Evolutionary conservation across 129 eudicot species (phyloP), one percentile per base, ranked within the genome.

Genomic region (Chrysanthemum makinoi): DNA sequence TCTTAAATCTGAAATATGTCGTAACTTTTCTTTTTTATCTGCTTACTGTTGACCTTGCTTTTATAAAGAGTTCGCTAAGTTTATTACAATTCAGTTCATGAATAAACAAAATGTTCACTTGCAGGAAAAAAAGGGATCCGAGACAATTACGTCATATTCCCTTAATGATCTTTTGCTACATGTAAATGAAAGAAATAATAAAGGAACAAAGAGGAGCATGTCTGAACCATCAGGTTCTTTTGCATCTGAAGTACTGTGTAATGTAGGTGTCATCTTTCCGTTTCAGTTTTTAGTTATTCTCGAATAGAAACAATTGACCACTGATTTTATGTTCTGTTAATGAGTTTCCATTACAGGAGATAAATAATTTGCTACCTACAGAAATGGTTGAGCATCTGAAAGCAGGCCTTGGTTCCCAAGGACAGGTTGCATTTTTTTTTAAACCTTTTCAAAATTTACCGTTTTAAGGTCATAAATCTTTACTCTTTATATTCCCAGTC

Each of bases 371-470:
- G 72, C 79, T 53, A 63, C 91, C 96, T 39, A 15, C 64, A 67
- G 87, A 86, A 81, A 90, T 94, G 90, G 75, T 94, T 49, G 88
- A 83, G 81, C 98, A 94, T 84, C 80, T 94, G 53, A 82, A 73
- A 75, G 72, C 73, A 66, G 86, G 86, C 74, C 19, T 90, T 75
- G 98, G 96, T 72, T 86, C 89, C 44, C 75, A 63, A 58, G 97
- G 93, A 75, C 98, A 94, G 93, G 98, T 90, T 65, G 58, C 65
- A 75, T 62, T 66, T 80, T 67, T 68, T 6, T 24, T 63, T 60
- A 47, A 47, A 35, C 22, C 65, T 61, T 11, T 28, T 22, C 51
- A 18, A 9, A 62, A 61, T 5, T 39, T 39, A 39, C 2, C 56
- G 26, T 61, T 13, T 22, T 65, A 19, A 64, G 19, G 51, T 69